Evolutionary conservation across 768 basidiomycete species (phyloP), one percentile per base, ranked within the genome.

Genomic region (Ephemerocybe angulata): DNA sequence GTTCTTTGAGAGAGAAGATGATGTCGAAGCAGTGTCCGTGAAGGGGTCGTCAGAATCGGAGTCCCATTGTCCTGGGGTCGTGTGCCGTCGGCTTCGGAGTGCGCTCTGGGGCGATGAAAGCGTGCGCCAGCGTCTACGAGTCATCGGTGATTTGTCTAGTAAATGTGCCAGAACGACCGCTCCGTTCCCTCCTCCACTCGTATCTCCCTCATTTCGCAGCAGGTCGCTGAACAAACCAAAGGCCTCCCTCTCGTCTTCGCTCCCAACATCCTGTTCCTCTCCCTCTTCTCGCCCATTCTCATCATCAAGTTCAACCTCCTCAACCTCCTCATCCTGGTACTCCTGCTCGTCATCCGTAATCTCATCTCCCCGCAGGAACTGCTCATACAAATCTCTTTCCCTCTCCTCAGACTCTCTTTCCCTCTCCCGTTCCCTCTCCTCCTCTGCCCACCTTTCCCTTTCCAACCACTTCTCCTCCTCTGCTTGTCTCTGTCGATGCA

Each of bases 281-380:
- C 69, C 72, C 29, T 54, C 57, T 15, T 64, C 68, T 22, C 62
- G 69, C 24, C 65, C 66, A 3, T 64, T 67, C 33, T 62, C 61
- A 25, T 58, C 60, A 52, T 65, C 43, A 49, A 67, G 53, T 52
- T 41, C 38, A 41, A 6, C 38, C 6, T 41, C 38, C 17, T 41
- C 38, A 19, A 7, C 38, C n/a, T n/a, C 38, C 7, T 17, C 38
- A 41, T 44, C 58, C 12, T 31, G 29, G 15, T 47, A 35, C 25
- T 50, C 48, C 17, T 41, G 15, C 7, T 68, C 69, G n/a, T 76
- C 76, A 22, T 74, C 73, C 30, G 69, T 71, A 8, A 76, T 72
- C 41, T 71, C 70, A 50, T 87, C 86, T 10, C 85, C 87, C 12
- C 77, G 72, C 55, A 87, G 67, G 61, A 89, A 88, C 33, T 78